Base-by-base conservation (phyloP, 2,329 filamentous ascomycete genomes). In the Calcarisporium arbuscula region DNA sequence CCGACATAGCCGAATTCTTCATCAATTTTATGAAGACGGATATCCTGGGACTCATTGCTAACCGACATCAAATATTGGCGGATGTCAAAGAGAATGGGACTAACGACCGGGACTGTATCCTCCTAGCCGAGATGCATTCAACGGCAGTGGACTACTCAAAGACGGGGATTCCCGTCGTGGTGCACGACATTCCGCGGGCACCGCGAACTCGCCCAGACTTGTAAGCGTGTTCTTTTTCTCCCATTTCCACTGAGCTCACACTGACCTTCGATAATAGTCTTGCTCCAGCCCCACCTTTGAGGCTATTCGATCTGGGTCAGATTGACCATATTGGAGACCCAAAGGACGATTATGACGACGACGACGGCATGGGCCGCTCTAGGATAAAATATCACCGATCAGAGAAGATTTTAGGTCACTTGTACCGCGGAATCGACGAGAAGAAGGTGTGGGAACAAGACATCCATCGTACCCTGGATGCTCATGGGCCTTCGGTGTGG, bases 1-100 rank as follows among this genome's bases (percentile, higher is more conserved):
- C 72, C 1, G 85, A 94, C 45, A 92, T 94, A 62, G 78, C 77
- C 0, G 65, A 82, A 9, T 92, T 90, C 57, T 92, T 94, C 43
- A 68, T 94, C n/a, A 65, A 78, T 12, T 87, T 86, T 41, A 85
- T 86, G 77, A 67, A 71, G 40, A 75, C 72, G 1, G 79, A 85
- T 46, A 67, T 77, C 14, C 56, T 85, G 2, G 80, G 80, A 0
- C 52, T 79, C 28, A 84, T 87, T 44, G 78, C 81, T 0, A 77
- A 58, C 1, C 59, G 69, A 3, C 82, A 87, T 48, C 67, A 78
- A 44, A 68, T 82, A 1, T 49, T 84, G 12, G 77, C 82, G 0
- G 83, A 87, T 49, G 66, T 75, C 36, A 54, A 57, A 17, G 23
- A 45, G 0, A 18, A 47, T 0, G 82, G 82, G 0, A 80, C 77